Percentiles rank a stretch among this genome's conserved stretches.
Conservation (phyloP, 495 filamentous ascomycete species). For the Penicillium robsamsonii region DNA sequence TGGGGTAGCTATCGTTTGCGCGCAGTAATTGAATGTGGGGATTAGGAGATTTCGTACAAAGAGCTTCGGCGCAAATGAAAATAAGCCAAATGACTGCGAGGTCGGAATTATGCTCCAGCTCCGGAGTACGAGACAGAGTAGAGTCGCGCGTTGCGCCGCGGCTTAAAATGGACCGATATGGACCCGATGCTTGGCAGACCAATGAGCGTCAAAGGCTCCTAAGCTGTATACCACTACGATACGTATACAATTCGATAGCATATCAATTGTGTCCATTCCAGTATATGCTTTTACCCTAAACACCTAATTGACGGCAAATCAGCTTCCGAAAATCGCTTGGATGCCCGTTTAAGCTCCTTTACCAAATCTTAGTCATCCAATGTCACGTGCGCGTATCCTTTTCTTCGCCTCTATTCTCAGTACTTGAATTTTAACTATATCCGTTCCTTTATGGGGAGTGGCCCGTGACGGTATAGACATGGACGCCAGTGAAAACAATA, state of each 20-base stretch:
- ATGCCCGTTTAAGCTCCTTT: no score
- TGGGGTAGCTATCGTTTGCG: constrained; percentile 2
- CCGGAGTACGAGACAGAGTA: background rate
- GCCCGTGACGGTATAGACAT: no score
- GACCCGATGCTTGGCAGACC: background rate
- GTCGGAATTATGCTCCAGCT: background rate
- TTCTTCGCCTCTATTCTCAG: no score
- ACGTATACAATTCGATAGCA: background rate
- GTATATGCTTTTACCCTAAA: no score
- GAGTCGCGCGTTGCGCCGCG: background rate
- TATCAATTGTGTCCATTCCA: background rate
- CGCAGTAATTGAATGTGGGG: background rate
- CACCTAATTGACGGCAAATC: no score
- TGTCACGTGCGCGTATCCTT: no score
- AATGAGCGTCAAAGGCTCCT: background rate
- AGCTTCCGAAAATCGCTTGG: no score
- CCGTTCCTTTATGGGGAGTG: no score
- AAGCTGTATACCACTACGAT: background rate
- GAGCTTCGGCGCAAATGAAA: background rate
- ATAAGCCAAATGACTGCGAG: background rate
- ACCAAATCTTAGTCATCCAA: no score
- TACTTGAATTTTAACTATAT: no score
- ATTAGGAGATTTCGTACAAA: background rate
- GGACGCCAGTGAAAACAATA: no score
- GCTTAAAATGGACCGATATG: background rate